Evolutionary conservation across 768 basidiomycete genomes (phyloP).

Genomic region (Rossbeevera mucosa): DNA sequence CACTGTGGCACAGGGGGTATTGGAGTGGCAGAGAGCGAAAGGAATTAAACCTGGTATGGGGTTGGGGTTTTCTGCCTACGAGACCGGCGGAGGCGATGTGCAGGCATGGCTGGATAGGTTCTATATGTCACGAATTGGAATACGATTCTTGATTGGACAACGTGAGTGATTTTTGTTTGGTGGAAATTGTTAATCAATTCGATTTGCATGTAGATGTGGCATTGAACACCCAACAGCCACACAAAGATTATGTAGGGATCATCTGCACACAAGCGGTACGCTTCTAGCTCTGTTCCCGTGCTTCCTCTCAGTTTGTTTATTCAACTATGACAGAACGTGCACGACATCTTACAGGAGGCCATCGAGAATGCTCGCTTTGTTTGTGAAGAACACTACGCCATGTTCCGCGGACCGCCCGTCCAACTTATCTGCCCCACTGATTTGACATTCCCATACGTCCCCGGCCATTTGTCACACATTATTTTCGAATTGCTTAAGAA

Average conservation of each 20-base stretch:
- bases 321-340: conserved; percentile 65
- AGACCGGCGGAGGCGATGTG: conserved; percentile 77
- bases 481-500: conserved; percentile 97
- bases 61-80: conserved; percentile 32
- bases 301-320: background rate
- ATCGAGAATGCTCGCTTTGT: conserved; percentile 95
- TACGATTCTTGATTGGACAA: conserved; percentile 95
- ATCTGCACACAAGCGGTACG: conserved; percentile 89
- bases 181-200: background rate
- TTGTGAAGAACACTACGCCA: conserved; percentile 93
- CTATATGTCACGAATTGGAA: conserved; percentile 93
- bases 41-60: conserved; percentile 28
- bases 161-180: conserved; percentile 46
- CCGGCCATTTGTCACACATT: conserved; percentile 95
- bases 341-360: conserved; percentile 96
- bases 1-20: conserved; percentile 91
- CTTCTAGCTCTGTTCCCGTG: conserved; percentile 10
- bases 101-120: conserved; percentile 97
- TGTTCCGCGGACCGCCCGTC: conserved; percentile 95
- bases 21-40: conserved; percentile 85
- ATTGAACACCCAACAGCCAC: conserved; percentile 85
- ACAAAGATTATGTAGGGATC: conserved; percentile 92
- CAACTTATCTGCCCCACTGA: conserved; percentile 90
- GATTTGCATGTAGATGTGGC: conserved; percentile 69
- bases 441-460: conserved; percentile 90